Conservation (phyloP, 352 stramenopile species). For the Lagenidium giganteum region DNA sequence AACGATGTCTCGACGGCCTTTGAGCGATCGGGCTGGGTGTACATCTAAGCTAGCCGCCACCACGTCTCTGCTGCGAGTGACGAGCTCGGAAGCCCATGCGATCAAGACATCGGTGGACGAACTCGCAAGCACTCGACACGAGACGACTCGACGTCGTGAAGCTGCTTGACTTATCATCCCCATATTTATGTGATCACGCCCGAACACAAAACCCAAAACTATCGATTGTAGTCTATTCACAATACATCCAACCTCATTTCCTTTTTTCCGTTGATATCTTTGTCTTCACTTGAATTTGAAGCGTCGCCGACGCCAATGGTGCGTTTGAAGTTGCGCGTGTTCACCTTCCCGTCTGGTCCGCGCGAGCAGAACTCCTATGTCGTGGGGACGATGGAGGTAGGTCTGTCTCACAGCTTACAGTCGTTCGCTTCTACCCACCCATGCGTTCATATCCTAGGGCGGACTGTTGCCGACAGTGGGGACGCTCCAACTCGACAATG, state of each 20-base stretch:
- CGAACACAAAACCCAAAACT: too few species aligned
- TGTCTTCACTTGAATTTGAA: too few species aligned
- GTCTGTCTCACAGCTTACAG: background rate
- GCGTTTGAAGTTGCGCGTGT: conserved; percentile 70
- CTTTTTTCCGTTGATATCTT: too few species aligned
- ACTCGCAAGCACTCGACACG: background rate
- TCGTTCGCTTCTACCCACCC: background rate
- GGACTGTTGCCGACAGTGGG: conserved; percentile 57
- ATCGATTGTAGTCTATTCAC: too few species aligned
- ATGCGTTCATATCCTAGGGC: too few species aligned
- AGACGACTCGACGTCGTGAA: too few species aligned
- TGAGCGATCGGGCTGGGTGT: conserved; percentile 69
- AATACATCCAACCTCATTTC: too few species aligned
- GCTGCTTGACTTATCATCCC: too few species aligned
- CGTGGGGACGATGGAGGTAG: conserved; percentile 60
- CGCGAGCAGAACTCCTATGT: conserved; percentile 73
- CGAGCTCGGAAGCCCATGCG: background rate
- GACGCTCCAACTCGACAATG: conserved; percentile 55
- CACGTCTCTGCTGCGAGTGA: background rate
- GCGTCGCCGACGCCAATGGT: too few species aligned
- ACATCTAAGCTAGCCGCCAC: conserved; percentile 39
- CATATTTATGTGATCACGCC: too few species aligned
- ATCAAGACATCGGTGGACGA: background rate
- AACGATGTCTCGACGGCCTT: conserved; percentile 64
- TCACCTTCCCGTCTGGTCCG: conserved; percentile 67